These are phyloP conservation scores for Agrocybe praecox DNA, from an alignment of 768 basidiomycete species.

Conservation along the genomic window DNA sequence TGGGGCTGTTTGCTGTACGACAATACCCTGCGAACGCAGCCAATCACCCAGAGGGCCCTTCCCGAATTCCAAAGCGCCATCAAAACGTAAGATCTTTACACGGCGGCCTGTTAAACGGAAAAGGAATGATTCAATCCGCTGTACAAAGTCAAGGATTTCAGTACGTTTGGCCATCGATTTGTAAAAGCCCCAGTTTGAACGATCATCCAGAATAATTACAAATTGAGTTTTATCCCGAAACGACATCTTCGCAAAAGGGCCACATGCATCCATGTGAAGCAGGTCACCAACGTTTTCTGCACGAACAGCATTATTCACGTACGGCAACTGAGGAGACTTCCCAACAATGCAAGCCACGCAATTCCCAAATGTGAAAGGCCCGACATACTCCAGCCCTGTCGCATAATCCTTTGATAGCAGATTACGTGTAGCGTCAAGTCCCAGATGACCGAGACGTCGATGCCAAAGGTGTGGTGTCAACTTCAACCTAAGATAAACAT, in stretches of 20 bases:
- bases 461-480: constrained; percentile 15
- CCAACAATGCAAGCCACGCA: constrained; percentile 27
- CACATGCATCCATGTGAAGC: constrained; percentile 26
- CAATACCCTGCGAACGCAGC: constrained; percentile 9
- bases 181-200: constrained; percentile 16
- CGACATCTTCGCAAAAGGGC: constrained; percentile 23
- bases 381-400: constrained; percentile 13
- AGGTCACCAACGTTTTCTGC: constrained; percentile 17
- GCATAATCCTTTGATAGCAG: constrained; percentile 18
- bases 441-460: constrained; percentile 25
- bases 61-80: constrained; percentile 21
- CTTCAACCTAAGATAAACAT: not conserved
- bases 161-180: not conserved
- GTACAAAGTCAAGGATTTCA: constrained; percentile 1
- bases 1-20: constrained; percentile 9
- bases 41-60: constrained; percentile 1
- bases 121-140: not conserved
- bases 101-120: constrained; percentile 2
- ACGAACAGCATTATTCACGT: constrained; percentile 7
- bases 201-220: constrained; percentile 18
- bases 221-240: constrained; percentile 17
- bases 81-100: constrained; percentile 14
- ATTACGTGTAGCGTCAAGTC: constrained; percentile 13
- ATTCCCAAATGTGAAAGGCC: not conserved
- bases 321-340: constrained; percentile 20